Base-by-base conservation (phyloP, 108 stramenopile genomes). In the Seminavis robusta region DNA sequence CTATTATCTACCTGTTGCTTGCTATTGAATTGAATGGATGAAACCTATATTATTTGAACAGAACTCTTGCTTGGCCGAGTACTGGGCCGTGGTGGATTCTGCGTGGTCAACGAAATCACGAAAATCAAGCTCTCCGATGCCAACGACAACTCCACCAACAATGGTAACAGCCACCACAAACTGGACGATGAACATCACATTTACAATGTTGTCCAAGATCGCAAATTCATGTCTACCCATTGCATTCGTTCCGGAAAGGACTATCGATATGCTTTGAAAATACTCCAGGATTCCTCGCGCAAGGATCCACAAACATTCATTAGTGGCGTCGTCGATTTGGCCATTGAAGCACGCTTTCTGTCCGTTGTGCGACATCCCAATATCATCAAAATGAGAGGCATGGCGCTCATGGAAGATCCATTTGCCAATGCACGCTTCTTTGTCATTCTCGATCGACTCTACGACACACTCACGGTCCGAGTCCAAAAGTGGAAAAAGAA, bases 371-470 rank as follows among this genome's bases (percentile, higher is more conserved):
- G 83, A 13, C 91, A 93, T 65, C 78, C 91, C 28, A 85, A 93
- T 38, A 93, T 93, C 49, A 93, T 93, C 47, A 93, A 93, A 64
- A 93, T 93, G 91, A 56, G 91, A 46, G 91, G 76, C 33, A 51
- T 80, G 42, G 61, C 65, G 11, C 43, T 16, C 7, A 23, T 21
- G 2, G 63, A 50, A 10, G 25, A 52, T 30, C 64, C 69, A 2
- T 77, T 40, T 47, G 49, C 60, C 30, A 56, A 63, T 28, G 56
- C 71, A 4, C 51, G 63, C n/a, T 93, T 77, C 56, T 93, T 83
- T 66, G 51, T 93, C 7, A 74, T 93, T 3, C 47, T 93, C 44
- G 91, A 93, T 77, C 65, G 73, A 32, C 46, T 93, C 61, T 86
- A 84, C 48, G 85, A 84, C 57, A 93, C 79, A 4, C 55, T 93